Evolutionary conservation across 2,329 filamentous ascomycete species (phyloP).

Genomic region (Xylaria sp.): DNA sequence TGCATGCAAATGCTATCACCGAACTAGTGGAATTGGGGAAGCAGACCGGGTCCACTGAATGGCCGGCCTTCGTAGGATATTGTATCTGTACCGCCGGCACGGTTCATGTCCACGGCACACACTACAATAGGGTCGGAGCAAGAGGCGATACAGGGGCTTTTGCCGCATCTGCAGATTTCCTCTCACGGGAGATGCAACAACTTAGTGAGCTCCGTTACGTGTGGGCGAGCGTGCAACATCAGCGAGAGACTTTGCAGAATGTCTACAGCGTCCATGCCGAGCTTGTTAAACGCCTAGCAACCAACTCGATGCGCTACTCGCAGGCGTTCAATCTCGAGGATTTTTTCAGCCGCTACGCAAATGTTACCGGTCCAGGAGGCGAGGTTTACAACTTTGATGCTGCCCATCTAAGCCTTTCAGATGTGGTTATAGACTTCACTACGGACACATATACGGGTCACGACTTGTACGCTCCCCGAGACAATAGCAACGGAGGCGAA

Average conservation of each 20-base stretch:
- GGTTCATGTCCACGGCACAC: slow-evolving; percentile 83
- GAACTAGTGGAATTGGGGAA: slow-evolving; percentile 81
- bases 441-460: slow-evolving; percentile 60
- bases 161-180: slow-evolving; percentile 67
- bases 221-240: slow-evolving; percentile 81
- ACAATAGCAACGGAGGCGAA: slow-evolving; percentile 38
- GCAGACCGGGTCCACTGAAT: slow-evolving; percentile 76
- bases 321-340: slow-evolving; percentile 85
- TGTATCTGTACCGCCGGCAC: slow-evolving; percentile 87
- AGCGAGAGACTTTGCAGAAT: slow-evolving; percentile 76
- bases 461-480: slow-evolving; percentile 53
- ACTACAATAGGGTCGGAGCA: slow-evolving; percentile 66
- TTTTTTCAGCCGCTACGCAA: slow-evolving; percentile 81
- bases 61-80: slow-evolving; percentile 86
- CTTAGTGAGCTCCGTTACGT: slow-evolving; percentile 74
- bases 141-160: slow-evolving; percentile 65
- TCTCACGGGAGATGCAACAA: slow-evolving; percentile 80
- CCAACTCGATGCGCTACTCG: slow-evolving; percentile 73
- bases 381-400: slow-evolving; percentile 71
- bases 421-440: slow-evolving; percentile 66
- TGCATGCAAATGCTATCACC: slow-evolving; percentile 86
- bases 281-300: slow-evolving; percentile 74
- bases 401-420: slow-evolving; percentile 73
- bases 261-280: slow-evolving; percentile 81
- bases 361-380: slow-evolving; percentile 62